phyloP scores from a whole-genome alignment of 1,139 yeast genomes.

The Suhomyces kunorum region DNA sequence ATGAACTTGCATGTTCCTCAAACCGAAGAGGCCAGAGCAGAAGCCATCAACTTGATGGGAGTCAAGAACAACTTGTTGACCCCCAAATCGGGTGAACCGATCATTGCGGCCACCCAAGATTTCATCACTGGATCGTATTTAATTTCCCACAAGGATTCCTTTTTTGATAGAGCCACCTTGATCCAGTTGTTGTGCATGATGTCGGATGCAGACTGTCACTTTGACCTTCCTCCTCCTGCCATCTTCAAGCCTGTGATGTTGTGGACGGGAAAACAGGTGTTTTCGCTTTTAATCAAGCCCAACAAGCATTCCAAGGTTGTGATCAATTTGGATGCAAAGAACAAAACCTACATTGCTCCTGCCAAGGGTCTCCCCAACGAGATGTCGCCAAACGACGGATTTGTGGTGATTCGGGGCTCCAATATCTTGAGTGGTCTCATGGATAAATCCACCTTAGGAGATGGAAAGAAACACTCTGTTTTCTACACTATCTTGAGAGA shows the following conservation, averaged over 20 bases:
- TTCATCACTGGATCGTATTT: conserved; percentile 95
- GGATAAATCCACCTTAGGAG: conserved; percentile 97
- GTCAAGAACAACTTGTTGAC: conserved; percentile 92
- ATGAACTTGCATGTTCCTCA: conserved; percentile 99
- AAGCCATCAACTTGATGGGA: conserved; percentile 97
- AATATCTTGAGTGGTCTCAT: conserved; percentile 88
- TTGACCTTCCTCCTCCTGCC: conserved; percentile 95
- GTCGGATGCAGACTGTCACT: conserved; percentile 88
- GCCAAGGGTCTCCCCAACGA: conserved; percentile 71
- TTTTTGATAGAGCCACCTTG: conserved; percentile 83
- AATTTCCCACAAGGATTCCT: conserved; percentile 90
- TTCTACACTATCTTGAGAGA: conserved; percentile 94
- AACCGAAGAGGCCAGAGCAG: conserved; percentile 98
- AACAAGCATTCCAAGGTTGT: conserved; percentile 72
- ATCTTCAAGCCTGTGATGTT: conserved; percentile 82
- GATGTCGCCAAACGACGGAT: conserved; percentile 98
- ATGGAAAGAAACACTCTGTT: conserved; percentile 96
- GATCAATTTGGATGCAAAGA: conserved; percentile 91
- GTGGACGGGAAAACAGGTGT: conserved; percentile 98
- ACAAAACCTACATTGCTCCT: conserved; percentile 81
- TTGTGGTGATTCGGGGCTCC: conserved; percentile 85
- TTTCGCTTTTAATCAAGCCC: conserved; percentile 83
- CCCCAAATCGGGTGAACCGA: conserved; percentile 98
- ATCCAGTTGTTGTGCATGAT: conserved; percentile 88
- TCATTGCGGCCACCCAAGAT: conserved; percentile 99